Percentiles rank a stretch among this genome's conserved stretches.
Evolutionary conservation across 2,329 filamentous ascomycete species (phyloP).

Genomic region (Didymella exigua): DNA sequence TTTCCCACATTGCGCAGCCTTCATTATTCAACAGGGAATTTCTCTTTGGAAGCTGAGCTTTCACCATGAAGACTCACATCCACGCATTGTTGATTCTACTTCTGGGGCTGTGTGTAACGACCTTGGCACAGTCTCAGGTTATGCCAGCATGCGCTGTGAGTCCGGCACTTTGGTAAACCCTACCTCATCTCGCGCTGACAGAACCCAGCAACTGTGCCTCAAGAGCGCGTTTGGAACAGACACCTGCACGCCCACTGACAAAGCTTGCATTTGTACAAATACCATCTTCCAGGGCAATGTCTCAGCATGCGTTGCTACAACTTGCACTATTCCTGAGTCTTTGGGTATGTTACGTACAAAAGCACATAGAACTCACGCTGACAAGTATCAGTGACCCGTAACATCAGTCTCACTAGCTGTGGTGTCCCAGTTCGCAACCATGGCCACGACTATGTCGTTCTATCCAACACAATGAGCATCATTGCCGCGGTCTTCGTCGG

Average conservation of each 20-base stretch:
- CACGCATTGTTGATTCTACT: constrained; percentile 6
- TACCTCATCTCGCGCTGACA: background rate
- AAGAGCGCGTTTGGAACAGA: constrained; percentile 16
- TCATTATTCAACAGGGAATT: background rate
- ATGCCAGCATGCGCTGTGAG: constrained; percentile 27
- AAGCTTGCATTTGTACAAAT: constrained; percentile 33
- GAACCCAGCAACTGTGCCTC: constrained; percentile 12
- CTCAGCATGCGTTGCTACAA: constrained; percentile 24
- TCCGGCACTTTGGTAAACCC: background rate
- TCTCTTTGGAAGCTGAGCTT: background rate
- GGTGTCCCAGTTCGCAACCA: constrained; percentile 48
- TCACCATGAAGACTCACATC: constrained; percentile 8
- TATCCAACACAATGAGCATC: constrained; percentile 44
- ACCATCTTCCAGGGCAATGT: constrained; percentile 26
- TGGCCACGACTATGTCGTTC: constrained; percentile 39
- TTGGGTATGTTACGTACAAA: constrained; percentile 17
- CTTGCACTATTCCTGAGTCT: constrained; percentile 32
- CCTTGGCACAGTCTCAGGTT: constrained; percentile 13
- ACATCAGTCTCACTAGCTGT: constrained; percentile 50
- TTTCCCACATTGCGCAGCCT: constrained; percentile 4
- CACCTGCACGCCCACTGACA: constrained; percentile 27
- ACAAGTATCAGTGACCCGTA: constrained; percentile 45
- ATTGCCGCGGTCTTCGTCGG: constrained; percentile 44
- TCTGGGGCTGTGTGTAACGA: constrained; percentile 9
- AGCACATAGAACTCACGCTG: background rate